These are phyloP conservation scores for Cladosporium austrohemisphaericum DNA, from an alignment of 2,329 filamentous ascomycete genomes.

Conservation along the genomic window DNA sequence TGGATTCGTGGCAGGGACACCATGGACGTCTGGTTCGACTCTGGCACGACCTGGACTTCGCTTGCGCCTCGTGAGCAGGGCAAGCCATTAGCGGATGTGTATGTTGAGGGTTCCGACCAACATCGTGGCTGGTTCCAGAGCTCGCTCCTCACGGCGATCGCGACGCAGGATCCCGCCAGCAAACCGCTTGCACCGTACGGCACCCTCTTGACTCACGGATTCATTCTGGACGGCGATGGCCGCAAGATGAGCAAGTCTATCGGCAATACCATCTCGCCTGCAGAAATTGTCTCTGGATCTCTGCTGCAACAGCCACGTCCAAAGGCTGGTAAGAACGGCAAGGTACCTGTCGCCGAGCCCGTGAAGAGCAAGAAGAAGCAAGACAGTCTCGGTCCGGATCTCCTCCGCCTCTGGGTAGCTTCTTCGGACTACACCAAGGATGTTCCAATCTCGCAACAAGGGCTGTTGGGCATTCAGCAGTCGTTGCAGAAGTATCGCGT, in stretches of 20 bases:
- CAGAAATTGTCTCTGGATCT: conserved; percentile 79
- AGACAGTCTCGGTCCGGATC: conserved; percentile 69
- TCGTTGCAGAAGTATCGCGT: conserved; percentile 81
- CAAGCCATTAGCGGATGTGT: conserved; percentile 68
- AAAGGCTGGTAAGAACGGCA: conserved; percentile 42
- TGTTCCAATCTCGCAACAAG: conserved; percentile 72
- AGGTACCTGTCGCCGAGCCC: conserved; percentile 18
- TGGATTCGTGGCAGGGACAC: conserved; percentile 83
- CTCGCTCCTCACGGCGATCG: conserved; percentile 80
- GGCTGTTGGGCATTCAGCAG: conserved; percentile 72
- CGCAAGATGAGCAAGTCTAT: conserved; percentile 99
- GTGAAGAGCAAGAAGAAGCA: conserved; percentile 16
- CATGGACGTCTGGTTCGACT: conserved; percentile 99
- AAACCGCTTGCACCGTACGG: conserved; percentile 67
- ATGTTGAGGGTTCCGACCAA: conserved; percentile 91
- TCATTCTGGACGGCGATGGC: conserved; percentile 82
- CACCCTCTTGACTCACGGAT: conserved; percentile 90
- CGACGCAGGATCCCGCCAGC: conserved; percentile 50
- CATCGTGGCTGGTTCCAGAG: conserved; percentile 99
- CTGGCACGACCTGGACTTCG: conserved; percentile 83
- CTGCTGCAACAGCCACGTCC: conserved; percentile 66
- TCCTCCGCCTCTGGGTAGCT: conserved; percentile 84
- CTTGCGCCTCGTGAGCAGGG: conserved; percentile 37
- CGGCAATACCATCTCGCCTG: conserved; percentile 79
- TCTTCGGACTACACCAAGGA: conserved; percentile 89